Evolutionary conservation across 306 rosid genomes (phyloP).

Genomic region (Cajanus cajan): DNA sequence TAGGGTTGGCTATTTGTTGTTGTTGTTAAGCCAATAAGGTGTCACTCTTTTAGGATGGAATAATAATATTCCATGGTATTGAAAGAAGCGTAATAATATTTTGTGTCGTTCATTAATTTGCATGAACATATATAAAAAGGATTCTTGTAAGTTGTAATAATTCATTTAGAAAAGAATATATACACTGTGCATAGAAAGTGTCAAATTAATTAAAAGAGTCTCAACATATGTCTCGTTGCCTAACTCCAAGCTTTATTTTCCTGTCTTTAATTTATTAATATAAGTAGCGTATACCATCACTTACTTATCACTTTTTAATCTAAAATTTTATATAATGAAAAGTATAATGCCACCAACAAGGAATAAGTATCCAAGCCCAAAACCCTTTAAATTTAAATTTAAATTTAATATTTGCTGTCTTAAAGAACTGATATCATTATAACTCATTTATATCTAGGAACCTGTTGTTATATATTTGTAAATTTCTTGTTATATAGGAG

Average conservation of each 20-base stretch:
- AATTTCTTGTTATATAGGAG: no score
- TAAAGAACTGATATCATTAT: background rate
- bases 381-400: background rate
- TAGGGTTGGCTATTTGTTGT: background rate
- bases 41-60: background rate
- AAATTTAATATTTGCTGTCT: background rate
- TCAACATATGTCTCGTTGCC: background rate
- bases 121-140: background rate
- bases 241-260: background rate
- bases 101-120: background rate
- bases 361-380: constrained; percentile 4
- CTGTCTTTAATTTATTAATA: background rate
- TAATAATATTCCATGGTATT: background rate
- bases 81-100: background rate
- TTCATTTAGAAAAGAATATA: background rate
- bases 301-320: background rate
- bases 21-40: background rate
- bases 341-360: background rate
- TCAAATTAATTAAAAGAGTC: background rate
- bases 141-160: background rate
- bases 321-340: background rate
- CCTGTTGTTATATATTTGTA: no score
- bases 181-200: background rate
- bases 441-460: background rate
- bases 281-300: background rate